Evolutionary conservation across 2,329 filamentous ascomycete species (phyloP), one percentile per base, ranked within the genome.

Genomic region (Microdochium trichocladiopsis): DNA sequence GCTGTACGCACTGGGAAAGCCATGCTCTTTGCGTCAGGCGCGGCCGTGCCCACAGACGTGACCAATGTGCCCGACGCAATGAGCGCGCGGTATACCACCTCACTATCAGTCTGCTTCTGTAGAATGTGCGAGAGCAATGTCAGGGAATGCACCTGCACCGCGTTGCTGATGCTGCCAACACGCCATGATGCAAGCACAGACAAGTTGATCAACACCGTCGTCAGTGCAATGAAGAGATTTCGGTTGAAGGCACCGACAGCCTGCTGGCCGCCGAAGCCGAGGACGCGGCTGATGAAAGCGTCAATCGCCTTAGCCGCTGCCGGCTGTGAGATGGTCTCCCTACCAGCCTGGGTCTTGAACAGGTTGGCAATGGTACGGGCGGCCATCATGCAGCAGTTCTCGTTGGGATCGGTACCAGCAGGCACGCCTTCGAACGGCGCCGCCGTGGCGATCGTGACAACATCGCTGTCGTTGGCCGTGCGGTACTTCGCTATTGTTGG

Each of bases 311-410:
- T 79, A 21, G 71, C 68, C 16, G 77, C 68, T 1, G 85, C 82
- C 45, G 75, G 73, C 21, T 72, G 72, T 12, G 81, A 77, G 5
- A 84, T 82, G 3, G 90, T 70, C 47, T 74, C 72, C 22, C 88
- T 82, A 16, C 94, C 94, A 52, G 86, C 77, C 0, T 82, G 72
- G 0, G 88, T 89, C 55, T 82, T 79, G 63, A 96, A 96, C 8
- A 96, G 74, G 60, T 99, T 99, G 25, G 84, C 86, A 49, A 97
- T 77, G 14, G 86, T 82, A 3, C 94, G 87, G 12, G 90, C 76
- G 0, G 87, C 85, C 76, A 99, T 88, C 86, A 97, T 96, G 11
- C 83, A 81, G 58, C 90, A 90, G 68, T 96, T 96, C 51, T 86
- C 78, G 36, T 83, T 84, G 0, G 87, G 76, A 0, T 78, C 71